A percentile compares a stretch with the other conserved stretches of the same genome.
Conservation (phyloP, 2,329 filamentous ascomycete species). For the Diaporthe sp. region DNA sequence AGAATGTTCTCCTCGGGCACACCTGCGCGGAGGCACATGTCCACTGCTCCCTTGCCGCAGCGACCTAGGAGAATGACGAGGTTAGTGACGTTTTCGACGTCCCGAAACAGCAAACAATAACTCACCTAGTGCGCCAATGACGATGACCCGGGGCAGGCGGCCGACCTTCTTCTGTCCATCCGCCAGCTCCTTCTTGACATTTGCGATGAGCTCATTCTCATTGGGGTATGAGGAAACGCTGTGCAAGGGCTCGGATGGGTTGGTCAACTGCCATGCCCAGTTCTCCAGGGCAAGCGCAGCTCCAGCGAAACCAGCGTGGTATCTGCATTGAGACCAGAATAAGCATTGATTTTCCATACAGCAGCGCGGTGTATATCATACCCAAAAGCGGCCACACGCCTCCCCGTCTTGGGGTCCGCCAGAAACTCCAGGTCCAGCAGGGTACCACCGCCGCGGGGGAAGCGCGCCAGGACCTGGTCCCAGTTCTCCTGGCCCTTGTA, state of each 20-base stretch:
- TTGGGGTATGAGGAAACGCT: conserved; percentile 79
- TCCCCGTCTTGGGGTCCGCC: conserved; percentile 74
- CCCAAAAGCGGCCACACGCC: conserved; percentile 80
- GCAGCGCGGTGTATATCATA: conserved; percentile 53
- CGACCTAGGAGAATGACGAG: conserved; percentile 67
- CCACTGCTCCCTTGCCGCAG: conserved; percentile 87
- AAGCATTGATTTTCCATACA: neutral
- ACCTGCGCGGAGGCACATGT: conserved; percentile 82
- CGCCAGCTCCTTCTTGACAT: conserved; percentile 80
- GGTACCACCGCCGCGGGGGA: conserved; percentile 80
- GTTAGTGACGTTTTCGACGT: neutral
- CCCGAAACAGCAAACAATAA: neutral
- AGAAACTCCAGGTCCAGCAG: conserved; percentile 92
- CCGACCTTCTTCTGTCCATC: conserved; percentile 75
- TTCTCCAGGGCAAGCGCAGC: conserved; percentile 82
- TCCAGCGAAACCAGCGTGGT: conserved; percentile 53
- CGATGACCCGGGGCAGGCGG: conserved; percentile 79
- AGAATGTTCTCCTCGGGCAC: conserved; percentile 77
- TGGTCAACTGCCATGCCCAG: conserved; percentile 86
- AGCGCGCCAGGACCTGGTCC: conserved; percentile 84
- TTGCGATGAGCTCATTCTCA: conserved; percentile 78
- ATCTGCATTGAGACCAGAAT: conserved; percentile 2
- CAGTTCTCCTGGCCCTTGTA: conserved; percentile 85
- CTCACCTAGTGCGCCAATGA: conserved; percentile 75
- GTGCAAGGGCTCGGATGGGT: conserved; percentile 75